These are phyloP conservation scores for Candida krabiensis DNA, from an alignment of 805 yeast genomes.

Conservation along the genomic window DNA sequence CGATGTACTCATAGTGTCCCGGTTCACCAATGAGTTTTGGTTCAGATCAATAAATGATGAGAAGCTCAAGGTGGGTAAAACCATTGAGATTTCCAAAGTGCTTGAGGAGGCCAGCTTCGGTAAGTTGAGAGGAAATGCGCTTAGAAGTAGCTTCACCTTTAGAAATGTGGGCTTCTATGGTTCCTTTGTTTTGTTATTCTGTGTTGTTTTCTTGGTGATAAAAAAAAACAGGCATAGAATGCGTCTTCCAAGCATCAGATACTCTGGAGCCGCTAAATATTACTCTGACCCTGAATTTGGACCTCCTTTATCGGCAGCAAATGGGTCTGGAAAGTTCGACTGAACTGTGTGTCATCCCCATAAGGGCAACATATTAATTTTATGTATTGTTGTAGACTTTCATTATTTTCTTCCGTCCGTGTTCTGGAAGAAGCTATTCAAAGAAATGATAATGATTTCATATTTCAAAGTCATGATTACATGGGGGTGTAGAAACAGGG, in stretches of 20 bases:
- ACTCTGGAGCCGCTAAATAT: not conserved
- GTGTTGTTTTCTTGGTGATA: not conserved
- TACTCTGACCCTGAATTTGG: not conserved
- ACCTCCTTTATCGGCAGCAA: not conserved
- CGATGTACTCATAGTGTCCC: slow-evolving; percentile 54
- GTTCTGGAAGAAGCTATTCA: too few relatives aligned
- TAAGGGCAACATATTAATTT: not conserved
- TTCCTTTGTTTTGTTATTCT: slow-evolving; percentile 1
- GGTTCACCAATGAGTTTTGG: slow-evolving; percentile 31
- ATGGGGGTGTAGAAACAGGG: too few relatives aligned
- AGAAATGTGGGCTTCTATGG: slow-evolving; percentile 7
- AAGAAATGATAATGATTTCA: too few relatives aligned
- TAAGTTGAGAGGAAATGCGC: slow-evolving; percentile 2
- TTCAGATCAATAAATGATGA: slow-evolving; percentile 12
- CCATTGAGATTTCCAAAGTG: slow-evolving; percentile 10
- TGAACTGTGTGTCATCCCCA: not conserved
- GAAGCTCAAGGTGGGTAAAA: slow-evolving; percentile 10
- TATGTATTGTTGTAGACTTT: too few relatives aligned
- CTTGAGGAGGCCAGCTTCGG: slow-evolving; percentile 13
- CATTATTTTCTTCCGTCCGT: too few relatives aligned
- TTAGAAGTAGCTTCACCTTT: slow-evolving; percentile 12
- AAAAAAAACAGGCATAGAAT: not conserved
- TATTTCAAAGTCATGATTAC: too few relatives aligned
- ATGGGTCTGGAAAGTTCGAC: not conserved
- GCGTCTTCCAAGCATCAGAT: not conserved